Base-by-base conservation (phyloP, 2,329 filamentous ascomycete genomes). In the Thelonectria blattea region DNA sequence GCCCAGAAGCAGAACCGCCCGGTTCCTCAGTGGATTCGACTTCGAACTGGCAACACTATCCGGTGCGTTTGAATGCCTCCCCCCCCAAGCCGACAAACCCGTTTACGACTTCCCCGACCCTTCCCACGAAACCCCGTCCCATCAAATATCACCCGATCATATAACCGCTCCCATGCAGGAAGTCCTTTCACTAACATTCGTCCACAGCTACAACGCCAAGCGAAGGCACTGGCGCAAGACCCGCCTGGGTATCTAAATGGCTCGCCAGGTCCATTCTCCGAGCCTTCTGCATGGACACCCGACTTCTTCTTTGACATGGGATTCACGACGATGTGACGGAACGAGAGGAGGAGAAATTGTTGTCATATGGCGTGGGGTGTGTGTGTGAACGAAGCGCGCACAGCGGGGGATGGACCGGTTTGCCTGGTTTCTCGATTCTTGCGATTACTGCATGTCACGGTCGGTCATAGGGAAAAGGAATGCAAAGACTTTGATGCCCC, bases 1-100 rank as follows among this genome's bases (percentile, higher is more conserved):
- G 95, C 95, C 81, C 94, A 98, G 88, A 98, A 97, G 90, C 94
- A 98, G 88, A 99, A 99, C 91, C 91, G 95, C 81, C 95, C 95
- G 75, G 97, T 99, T 81, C 95, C 95, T 72, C 95, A 99, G 88
- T 99, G 95, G 95, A 98, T 99, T 81, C 91, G 95, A 81, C 89
- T 99, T 79, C 91, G 94, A 82, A 98, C 95, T 77, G 91, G 89
- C 83, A 99, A 99, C 90, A 97, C 93, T 84, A 97, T 99, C 86
- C 91, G 94, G 95, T 99, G 92, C 84, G 90, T 83, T 70, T 58
- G 5, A n/a, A 14, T 53, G 22, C 22, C 22, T n/a, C n/a, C 46
- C 39, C 52, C 52, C n/a, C 34, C 27, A 18, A 34, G n/a, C 18
- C 34, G 42, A 37, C 42, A 15, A 51, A 51, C 45, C 39, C 42